Evolutionary conservation across 202 grass and related monocot species (phyloP).

Genomic region (Elaeis oleifera): DNA sequence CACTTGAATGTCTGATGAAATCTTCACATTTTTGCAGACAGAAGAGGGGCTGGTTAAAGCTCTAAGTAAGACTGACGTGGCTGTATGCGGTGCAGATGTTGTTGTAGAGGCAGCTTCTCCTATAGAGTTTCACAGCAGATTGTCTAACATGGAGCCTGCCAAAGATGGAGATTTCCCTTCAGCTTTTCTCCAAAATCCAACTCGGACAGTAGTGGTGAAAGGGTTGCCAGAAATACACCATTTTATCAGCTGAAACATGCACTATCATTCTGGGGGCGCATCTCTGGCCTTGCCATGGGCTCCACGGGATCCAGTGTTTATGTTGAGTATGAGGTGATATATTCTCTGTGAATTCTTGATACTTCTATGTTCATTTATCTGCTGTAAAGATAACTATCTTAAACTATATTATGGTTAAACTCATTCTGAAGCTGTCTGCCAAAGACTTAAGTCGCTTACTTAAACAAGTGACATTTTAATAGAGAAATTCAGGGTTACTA

Average conservation of each 20-base stretch:
- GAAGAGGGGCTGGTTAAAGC: conserved; percentile 23
- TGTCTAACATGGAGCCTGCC: conserved; percentile 7
- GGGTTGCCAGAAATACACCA: conserved; percentile 10
- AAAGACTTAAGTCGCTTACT: no score
- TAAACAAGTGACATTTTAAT: no score
- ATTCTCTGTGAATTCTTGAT: conserved; percentile 2
- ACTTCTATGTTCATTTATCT: conserved; percentile 1
- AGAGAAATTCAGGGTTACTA: no score
- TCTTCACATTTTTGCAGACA: background rate
- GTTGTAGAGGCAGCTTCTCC: background rate
- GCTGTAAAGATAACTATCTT: conserved; percentile 25
- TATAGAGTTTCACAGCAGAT: background rate
- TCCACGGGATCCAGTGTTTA: conserved; percentile 11
- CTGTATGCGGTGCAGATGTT: conserved; percentile 2
- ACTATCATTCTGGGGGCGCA: conserved; percentile 13
- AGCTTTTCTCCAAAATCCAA: conserved; percentile 19
- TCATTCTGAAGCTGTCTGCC: no score
- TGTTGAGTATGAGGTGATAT: conserved; percentile 25
- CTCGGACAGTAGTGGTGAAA: conserved; percentile 14
- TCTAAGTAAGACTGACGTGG: conserved; percentile 22
- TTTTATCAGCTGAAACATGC: conserved; percentile 18
- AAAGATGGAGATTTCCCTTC: conserved; percentile 12
- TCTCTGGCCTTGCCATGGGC: conserved; percentile 17
- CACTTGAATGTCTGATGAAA: no score
- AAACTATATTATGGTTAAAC: conserved; percentile 22